Evolutionary conservation across 768 basidiomycete genomes (phyloP).

Genomic region (Pisolithus microcarpus): DNA sequence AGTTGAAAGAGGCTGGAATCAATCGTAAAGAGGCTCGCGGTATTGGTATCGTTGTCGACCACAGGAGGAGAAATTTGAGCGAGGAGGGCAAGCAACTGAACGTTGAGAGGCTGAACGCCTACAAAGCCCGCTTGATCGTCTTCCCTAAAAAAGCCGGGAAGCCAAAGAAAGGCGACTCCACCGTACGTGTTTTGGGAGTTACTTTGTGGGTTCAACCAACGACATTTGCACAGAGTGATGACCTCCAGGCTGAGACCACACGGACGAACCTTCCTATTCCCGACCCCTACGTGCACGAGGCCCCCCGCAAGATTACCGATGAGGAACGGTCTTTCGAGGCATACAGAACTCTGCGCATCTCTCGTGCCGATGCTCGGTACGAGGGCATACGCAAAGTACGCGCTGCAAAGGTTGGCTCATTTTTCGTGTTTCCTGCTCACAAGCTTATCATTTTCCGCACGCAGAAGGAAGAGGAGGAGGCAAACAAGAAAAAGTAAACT

Average conservation of each 20-base stretch:
- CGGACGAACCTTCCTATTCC: slow-evolving; percentile 64
- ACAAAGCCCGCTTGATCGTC: slow-evolving; percentile 89
- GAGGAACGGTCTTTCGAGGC: slow-evolving; percentile 89
- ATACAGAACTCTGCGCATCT: slow-evolving; percentile 79
- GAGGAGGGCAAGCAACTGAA: slow-evolving; percentile 96
- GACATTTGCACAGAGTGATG: slow-evolving; percentile 54
- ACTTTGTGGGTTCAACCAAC: slow-evolving; percentile 6
- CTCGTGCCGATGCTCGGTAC: slow-evolving; percentile 75
- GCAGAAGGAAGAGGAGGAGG: slow-evolving; percentile 89
- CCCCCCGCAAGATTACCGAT: slow-evolving; percentile 86
- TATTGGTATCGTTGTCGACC: slow-evolving; percentile 93
- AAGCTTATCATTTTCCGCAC: slow-evolving; percentile 14
- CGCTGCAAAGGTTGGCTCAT: slow-evolving; percentile 65
- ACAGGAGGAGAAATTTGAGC: slow-evolving; percentile 91
- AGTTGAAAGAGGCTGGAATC: slow-evolving; percentile 95
- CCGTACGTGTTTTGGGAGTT: slow-evolving; percentile 43
- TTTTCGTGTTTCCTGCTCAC: neutral
- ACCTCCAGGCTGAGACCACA: slow-evolving; percentile 71
- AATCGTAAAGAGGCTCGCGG: slow-evolving; percentile 88
- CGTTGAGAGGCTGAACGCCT: slow-evolving; percentile 87
- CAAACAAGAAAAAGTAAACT: slow-evolving; percentile 80
- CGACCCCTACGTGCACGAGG: slow-evolving; percentile 58
- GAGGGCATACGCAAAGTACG: slow-evolving; percentile 85
- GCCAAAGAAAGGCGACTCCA: slow-evolving; percentile 92
- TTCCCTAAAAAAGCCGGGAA: slow-evolving; percentile 96